A percentile compares a stretch with the other conserved stretches of the same genome.
phyloP scores from a whole-genome alignment of 441 rosid species.

The Geranium incanum region DNA sequence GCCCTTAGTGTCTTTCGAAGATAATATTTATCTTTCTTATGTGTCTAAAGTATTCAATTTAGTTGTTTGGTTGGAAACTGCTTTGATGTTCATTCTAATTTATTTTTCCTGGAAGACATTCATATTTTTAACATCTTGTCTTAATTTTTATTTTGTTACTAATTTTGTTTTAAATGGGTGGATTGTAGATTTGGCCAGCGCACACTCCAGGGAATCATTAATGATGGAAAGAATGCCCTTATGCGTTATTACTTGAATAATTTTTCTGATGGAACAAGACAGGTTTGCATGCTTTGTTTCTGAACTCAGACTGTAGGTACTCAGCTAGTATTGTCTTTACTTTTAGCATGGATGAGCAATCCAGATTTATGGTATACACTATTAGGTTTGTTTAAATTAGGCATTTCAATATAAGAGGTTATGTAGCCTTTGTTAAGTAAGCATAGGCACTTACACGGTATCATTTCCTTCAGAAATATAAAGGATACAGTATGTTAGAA shows the following conservation, averaged over 20 bases:
- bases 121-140: slow-evolving; percentile 3
- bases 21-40: neutral
- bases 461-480: too few relatives aligned
- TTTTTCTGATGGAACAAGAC: slow-evolving; percentile 83
- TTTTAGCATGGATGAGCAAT: too few relatives aligned
- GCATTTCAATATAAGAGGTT: too few relatives aligned
- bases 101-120: neutral
- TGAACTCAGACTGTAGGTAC: neutral
- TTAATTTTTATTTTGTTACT: slow-evolving; percentile 6
- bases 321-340: slow-evolving; percentile 12
- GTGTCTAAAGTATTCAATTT: neutral
- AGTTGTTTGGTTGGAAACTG: neutral
- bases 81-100: neutral
- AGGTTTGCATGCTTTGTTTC: slow-evolving; percentile 33
- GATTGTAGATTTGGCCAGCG: slow-evolving; percentile 72
- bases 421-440: too few relatives aligned
- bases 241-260: slow-evolving; percentile 86
- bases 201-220: slow-evolving; percentile 69
- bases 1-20: neutral
- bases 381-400: too few relatives aligned
- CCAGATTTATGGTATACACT: too few relatives aligned
- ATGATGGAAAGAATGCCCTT: slow-evolving; percentile 80
- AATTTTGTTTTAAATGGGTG: slow-evolving; percentile 18
- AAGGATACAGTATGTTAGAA: too few relatives aligned
- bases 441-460: too few relatives aligned